Base-by-base conservation (phyloP, 441 rosid genomes). In the Geranium incanum region DNA sequence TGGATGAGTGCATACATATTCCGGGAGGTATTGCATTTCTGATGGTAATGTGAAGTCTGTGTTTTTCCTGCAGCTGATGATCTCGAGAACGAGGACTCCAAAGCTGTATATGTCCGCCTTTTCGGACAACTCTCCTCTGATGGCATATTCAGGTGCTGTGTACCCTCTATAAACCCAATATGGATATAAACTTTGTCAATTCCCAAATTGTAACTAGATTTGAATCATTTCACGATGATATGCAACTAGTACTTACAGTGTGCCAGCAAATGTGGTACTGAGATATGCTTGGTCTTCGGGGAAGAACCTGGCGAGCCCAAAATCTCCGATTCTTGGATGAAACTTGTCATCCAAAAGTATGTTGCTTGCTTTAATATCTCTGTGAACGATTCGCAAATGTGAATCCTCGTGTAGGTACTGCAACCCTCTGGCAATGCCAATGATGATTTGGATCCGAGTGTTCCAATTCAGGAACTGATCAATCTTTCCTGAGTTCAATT, bases 321-420 rank as follows among this genome's bases (percentile, higher is more conserved):
- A 89, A 82, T 89, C 94, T n/a, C 91, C 86, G 28, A 87, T 87
- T 71, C 76, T 82, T 0, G 89, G 89, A 66, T 80, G 86, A 71
- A 83, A 85, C 72, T 85, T 87, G 45, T 85, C 91, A 74, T 89
- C 87, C 36, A 87, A 87, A 74, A 89, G 91, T 76, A 88, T 79
- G 78, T 87, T 88, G 84, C 89, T 88, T 0, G 93, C 91, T 81
- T 88, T 88, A 70, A 88, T 85, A 80, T 85, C 91, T 79, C 91
- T 81, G 9, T 84, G 89, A 69, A 88, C 84, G 19, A 89, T 87
- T 77, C 88, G 74, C 52, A 76, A 50, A 68, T 83, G 87, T 1
- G 91, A 86, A 76, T 89, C 91, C 74, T 87, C 87, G 37, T 89
- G 94, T 62, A 89, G 73, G 78, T 85, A 87, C 67, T 87, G 89